Evolutionary conservation across 2,329 filamentous ascomycete species (phyloP).

Genomic region (Colletotrichum musicola): DNA sequence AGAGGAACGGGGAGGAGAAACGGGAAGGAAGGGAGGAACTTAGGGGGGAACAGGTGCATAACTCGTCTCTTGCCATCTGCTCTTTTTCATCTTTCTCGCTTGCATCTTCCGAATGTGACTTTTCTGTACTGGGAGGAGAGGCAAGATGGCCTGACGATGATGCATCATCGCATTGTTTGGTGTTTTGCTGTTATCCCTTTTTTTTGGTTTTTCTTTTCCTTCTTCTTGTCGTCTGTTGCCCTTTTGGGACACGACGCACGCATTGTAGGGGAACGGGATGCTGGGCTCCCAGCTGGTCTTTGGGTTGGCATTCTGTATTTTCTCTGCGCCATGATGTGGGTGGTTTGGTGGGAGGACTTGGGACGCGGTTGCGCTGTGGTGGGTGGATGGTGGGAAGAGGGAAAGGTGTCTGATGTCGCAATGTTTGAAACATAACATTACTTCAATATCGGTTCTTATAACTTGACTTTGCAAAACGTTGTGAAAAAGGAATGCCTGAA

Average conservation of each 20-base stretch:
- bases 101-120: conserved; percentile 2
- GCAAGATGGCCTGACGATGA: neutral
- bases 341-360: neutral
- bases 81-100: neutral
- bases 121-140: conserved; percentile 14
- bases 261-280: conserved; percentile 13
- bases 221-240: neutral
- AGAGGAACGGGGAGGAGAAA: neutral
- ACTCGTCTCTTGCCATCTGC: neutral
- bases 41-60: neutral
- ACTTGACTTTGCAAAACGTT: too few species aligned
- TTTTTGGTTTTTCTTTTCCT: neutral
- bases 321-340: neutral
- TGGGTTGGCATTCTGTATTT: conserved; percentile 34
- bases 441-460: too few species aligned
- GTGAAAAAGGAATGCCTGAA: too few species aligned
- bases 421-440: too few species aligned
- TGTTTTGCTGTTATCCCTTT: neutral
- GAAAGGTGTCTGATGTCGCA: too few species aligned
- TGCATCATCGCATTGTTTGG: conserved; percentile 4
- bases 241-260: neutral
- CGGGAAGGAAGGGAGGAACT: neutral
- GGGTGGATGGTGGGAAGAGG: too few species aligned
- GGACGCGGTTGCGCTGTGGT: too few species aligned
- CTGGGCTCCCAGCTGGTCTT: conserved; percentile 33